Evolutionary conservation across 2,329 filamentous ascomycete species (phyloP).

Genomic region (Alternaria sp.): DNA sequence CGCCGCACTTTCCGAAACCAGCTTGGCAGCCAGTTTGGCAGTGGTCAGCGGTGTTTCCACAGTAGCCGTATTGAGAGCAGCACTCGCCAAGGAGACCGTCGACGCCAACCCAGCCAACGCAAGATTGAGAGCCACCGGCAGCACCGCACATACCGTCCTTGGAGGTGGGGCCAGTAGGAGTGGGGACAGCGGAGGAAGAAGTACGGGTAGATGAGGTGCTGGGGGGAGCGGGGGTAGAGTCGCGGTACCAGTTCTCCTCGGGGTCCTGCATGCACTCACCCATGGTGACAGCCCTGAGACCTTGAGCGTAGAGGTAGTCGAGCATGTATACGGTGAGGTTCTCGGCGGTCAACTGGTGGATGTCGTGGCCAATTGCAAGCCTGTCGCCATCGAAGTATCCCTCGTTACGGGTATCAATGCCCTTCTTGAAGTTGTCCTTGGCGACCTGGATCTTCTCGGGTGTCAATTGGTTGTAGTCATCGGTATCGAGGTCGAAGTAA

Average conservation of each 20-base stretch:
- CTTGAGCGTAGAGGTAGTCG: constrained; percentile 44
- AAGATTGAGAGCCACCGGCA: constrained; percentile 20
- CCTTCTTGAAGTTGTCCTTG: constrained; percentile 50
- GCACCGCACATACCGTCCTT: constrained; percentile 31
- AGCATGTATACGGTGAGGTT: constrained; percentile 55
- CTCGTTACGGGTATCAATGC: constrained; percentile 38
- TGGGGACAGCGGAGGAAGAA: constrained; percentile 18
- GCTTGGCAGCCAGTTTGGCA: constrained; percentile 35
- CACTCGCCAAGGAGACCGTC: constrained; percentile 44
- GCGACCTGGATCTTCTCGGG: constrained; percentile 39
- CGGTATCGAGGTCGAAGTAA: constrained; percentile 66
- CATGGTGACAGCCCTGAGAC: constrained; percentile 54
- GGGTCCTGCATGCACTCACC: constrained; percentile 58
- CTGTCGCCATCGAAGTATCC: constrained; percentile 41
- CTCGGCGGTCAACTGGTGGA: constrained; percentile 54
- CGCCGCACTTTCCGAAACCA: constrained; percentile 20
- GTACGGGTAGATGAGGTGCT: constrained; percentile 31
- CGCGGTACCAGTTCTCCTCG: constrained; percentile 57
- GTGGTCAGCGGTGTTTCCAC: constrained; percentile 35
- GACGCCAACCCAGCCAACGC: constrained; percentile 35
- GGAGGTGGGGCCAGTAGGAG: constrained; percentile 30
- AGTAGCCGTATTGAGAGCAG: constrained; percentile 53
- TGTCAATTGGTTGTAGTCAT: constrained; percentile 50
- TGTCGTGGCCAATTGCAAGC: constrained; percentile 62
- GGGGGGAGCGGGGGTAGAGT: constrained; percentile 42